phyloP scores from a whole-genome alignment of 2,329 filamentous ascomycete genomes.

The Exophiala dermatitidis region DNA sequence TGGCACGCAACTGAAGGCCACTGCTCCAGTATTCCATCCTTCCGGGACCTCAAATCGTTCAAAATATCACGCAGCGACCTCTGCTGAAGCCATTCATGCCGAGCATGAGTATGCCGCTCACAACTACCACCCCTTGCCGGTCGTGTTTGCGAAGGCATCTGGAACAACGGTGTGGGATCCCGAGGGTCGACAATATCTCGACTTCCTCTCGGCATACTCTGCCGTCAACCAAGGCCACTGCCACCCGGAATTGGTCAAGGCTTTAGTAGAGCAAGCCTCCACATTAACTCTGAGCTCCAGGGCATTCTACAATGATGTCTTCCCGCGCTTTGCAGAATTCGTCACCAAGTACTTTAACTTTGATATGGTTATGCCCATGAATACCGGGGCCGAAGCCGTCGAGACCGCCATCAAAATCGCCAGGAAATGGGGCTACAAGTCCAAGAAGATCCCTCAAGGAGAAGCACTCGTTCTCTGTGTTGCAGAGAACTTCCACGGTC shows the following conservation, averaged over 20 bases:
- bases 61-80: slow-evolving; percentile 67
- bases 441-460: slow-evolving; percentile 78
- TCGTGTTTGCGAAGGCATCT: slow-evolving; percentile 80
- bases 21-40: slow-evolving; percentile 37
- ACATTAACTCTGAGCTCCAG: slow-evolving; percentile 86
- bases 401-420: slow-evolving; percentile 96
- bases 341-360: slow-evolving; percentile 84
- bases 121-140: slow-evolving; percentile 96
- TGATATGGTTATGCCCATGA: slow-evolving; percentile 98
- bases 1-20: slow-evolving; percentile 33
- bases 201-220: slow-evolving; percentile 96
- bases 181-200: slow-evolving; percentile 88
- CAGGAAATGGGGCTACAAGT: slow-evolving; percentile 95
- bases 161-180: slow-evolving; percentile 94
- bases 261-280: slow-evolving; percentile 79
- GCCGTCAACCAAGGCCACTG: slow-evolving; percentile 98
- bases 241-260: slow-evolving; percentile 90
- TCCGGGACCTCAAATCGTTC: slow-evolving; percentile 34
- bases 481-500: slow-evolving; percentile 90
- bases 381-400: slow-evolving; percentile 91
- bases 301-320: slow-evolving; percentile 97
- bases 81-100: slow-evolving; percentile 66
- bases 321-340: slow-evolving; percentile 90
- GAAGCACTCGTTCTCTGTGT: slow-evolving; percentile 80
- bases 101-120: slow-evolving; percentile 86